These are phyloP conservation scores for Ballota nigra DNA, from an alignment of 257 asterid genomes.

Conservation along the genomic window DNA sequence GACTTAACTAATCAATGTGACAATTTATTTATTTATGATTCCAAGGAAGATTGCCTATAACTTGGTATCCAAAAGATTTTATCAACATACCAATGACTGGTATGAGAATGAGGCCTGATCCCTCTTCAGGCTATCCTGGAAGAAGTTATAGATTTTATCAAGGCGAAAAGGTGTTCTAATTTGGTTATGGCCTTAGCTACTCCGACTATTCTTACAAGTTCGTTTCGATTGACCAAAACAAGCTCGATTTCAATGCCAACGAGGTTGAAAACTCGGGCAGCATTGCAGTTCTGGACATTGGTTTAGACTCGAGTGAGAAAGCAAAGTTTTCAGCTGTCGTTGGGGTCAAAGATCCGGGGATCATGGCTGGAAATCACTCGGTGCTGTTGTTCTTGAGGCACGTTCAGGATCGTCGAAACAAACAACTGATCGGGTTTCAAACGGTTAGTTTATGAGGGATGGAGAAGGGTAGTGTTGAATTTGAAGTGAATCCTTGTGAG, in stretches of 20 bases:
- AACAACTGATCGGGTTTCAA: conserved; percentile 54
- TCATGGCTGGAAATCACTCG: conserved; percentile 57
- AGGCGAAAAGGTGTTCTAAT: conserved; percentile 56
- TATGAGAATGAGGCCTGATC: conserved; percentile 66
- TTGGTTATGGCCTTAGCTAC: conserved; percentile 75
- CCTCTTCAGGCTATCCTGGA: conserved; percentile 50
- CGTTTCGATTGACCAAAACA: conserved; percentile 25
- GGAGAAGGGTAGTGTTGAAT: conserved; percentile 34
- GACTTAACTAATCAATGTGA: background rate
- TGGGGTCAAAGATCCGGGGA: conserved; percentile 41
- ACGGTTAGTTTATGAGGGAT: conserved; percentile 39
- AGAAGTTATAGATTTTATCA: conserved; percentile 62
- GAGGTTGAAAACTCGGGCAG: background rate
- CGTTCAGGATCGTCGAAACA: conserved; percentile 29
- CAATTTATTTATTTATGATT: background rate
- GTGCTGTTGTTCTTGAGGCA: conserved; percentile 47
- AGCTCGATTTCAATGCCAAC: conserved; percentile 29
- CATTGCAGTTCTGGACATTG: conserved; percentile 14
- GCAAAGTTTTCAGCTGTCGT: conserved; percentile 26
- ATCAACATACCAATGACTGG: conserved; percentile 53
- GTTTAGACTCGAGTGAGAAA: conserved; percentile 13
- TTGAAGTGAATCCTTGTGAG: conserved; percentile 50
- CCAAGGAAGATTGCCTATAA: conserved; percentile 55
- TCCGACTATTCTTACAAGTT: conserved; percentile 50
- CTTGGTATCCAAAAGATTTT: conserved; percentile 75